Evolutionary conservation across 257 asterid species (phyloP), one percentile per base, ranked within the genome.

Genomic region (Cordia subcordata): DNA sequence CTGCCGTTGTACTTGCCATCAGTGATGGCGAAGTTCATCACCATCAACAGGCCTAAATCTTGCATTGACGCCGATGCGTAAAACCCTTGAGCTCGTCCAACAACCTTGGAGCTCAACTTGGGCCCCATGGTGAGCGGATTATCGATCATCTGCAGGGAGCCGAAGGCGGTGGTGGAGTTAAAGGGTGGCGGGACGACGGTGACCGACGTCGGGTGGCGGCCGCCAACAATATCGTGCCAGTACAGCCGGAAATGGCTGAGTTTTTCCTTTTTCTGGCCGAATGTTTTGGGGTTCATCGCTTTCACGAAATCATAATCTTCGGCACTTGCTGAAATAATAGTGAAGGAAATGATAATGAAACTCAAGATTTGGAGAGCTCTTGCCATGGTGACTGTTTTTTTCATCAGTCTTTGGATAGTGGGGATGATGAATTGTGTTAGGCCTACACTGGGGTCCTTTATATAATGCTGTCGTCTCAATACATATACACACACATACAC

Each of bases 81-180:
- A 10, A 84, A 60, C 0, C 92, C 92, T 52, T 84, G 84, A 13
- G 92, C 82, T 55, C 68, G 76, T 33, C 92, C 92, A 8, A 75
- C 81, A 0, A 37, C 23, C 57, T 58, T 61, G 33, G 92, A 81
- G 61, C 72, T 49, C 67, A 79, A 14, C 0, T 79, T 64, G 21
- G 84, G 82, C 20, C 78, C 79, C 0, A 60, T 11, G 17, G 93
- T 84, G 11, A 84, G 47, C 11, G 82, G 79, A 60, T 79, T 71
- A 70, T 84, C 93, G 1, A 84, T 81, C 84, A 84, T 79, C 56
- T 49, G 70, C 46, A 79, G 49, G 15, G 0, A 8, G 1, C 85
- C 85, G 38, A 82, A 82, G 0, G 69, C 75, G 1, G 18, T 55
- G 1, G 12, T 1, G 32, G 53, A 10, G 11, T 72, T 52, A 4